Percentiles rank a stretch among this genome's conserved stretches.
These are phyloP conservation scores for Cyclostephanos invisitatus DNA, from an alignment of 108 stramenopile species.

Conservation along the genomic window DNA sequence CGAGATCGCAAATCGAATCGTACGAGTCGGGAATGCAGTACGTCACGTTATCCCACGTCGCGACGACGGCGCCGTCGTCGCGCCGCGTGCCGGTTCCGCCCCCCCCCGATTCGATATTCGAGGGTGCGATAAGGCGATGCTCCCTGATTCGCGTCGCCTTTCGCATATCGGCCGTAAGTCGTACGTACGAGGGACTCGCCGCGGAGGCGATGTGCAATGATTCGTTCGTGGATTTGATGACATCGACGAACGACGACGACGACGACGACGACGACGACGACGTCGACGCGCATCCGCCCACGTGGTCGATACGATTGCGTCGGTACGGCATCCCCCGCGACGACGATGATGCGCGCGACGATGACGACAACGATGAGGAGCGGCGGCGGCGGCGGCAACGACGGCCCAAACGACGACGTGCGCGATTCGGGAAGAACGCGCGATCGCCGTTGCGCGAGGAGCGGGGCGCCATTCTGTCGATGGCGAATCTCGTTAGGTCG, in stretches of 20 bases:
- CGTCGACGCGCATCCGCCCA: constrained; percentile 11
- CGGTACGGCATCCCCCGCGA: constrained; percentile 42
- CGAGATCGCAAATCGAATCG: constrained; percentile 13
- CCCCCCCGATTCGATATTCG: constrained; percentile 10
- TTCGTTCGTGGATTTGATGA: constrained; percentile 65
- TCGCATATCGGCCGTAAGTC: constrained; percentile 58
- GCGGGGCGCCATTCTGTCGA: constrained; percentile 53
- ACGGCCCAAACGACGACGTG: neutral
- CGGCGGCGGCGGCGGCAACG: neutral
- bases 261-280: constrained; percentile 41
- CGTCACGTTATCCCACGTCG: constrained; percentile 23
- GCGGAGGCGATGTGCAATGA: constrained; percentile 33
- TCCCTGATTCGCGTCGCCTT: constrained; percentile 72
- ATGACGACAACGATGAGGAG: constrained; percentile 12
- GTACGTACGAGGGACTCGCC: constrained; percentile 45
- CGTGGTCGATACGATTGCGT: constrained; percentile 83
- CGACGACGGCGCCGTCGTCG: neutral
- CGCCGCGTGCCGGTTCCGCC: neutral
- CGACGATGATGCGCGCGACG: neutral
- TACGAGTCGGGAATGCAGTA: constrained; percentile 85
- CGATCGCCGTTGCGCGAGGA: constrained; percentile 70
- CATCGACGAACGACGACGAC: constrained; percentile 30
- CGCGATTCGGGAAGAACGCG: constrained; percentile 68
- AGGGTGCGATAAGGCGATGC: constrained; percentile 58
- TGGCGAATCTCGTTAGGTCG: constrained; percentile 55